Evolutionary conservation across 805 yeast species (phyloP).

Genomic region (Wickerhamiella slavikovae): DNA sequence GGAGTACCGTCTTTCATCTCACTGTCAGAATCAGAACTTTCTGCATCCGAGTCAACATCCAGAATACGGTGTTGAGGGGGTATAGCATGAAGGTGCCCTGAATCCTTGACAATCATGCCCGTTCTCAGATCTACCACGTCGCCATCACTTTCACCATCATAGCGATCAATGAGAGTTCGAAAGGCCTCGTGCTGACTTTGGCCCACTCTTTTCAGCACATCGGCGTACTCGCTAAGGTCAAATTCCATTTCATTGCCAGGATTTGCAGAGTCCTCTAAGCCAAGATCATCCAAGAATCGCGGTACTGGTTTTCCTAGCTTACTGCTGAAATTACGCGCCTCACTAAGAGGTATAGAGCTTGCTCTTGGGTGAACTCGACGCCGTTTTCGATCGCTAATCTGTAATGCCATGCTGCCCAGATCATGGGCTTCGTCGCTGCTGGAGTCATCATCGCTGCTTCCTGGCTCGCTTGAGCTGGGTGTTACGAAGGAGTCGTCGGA

Average conservation of each 20-base stretch:
- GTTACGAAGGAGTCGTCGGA: too few relatives aligned
- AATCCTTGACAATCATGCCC: conserved; percentile 41
- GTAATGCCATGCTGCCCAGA: too few relatives aligned
- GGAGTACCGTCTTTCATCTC: background rate
- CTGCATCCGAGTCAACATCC: background rate
- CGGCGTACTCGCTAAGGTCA: conserved; percentile 1
- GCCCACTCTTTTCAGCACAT: conserved; percentile 5
- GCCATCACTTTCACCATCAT: conserved; percentile 18
- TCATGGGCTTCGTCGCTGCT: too few relatives aligned
- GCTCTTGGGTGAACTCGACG: too few relatives aligned
- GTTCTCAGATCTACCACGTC: conserved; percentile 33
- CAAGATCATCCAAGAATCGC: background rate
- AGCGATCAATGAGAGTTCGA: conserved; percentile 18
- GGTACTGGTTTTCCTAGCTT: too few relatives aligned
- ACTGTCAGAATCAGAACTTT: background rate
- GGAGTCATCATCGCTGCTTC: too few relatives aligned
- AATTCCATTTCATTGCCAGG: background rate
- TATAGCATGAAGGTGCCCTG: conserved; percentile 45
- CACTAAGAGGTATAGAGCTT: too few relatives aligned
- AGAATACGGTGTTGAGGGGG: conserved; percentile 16
- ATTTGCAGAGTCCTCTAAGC: conserved; percentile 2
- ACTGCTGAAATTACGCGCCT: too few relatives aligned
- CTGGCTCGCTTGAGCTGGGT: too few relatives aligned
- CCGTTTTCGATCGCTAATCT: too few relatives aligned
- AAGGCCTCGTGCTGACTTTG: conserved; percentile 15